Base-by-base conservation (phyloP, 176 grass and related monocot species). In the Calamus simplicifolius region DNA sequence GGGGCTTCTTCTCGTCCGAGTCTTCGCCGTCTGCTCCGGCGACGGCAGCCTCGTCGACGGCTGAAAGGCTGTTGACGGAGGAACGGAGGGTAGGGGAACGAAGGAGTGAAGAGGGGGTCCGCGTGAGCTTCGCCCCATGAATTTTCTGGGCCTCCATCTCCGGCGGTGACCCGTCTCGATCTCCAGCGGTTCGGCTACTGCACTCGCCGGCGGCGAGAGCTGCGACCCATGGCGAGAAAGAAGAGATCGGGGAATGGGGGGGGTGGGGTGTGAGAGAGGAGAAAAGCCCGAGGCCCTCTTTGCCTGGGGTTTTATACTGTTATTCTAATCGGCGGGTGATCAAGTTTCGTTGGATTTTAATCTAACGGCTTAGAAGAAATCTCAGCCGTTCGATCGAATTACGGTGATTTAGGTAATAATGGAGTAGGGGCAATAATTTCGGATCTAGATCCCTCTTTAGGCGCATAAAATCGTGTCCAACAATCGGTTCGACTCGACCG, bases 101-200 rank as follows among this genome's bases (percentile, higher is more conserved):
- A 29, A 89, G 79, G 28, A 89, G 85, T 50, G 90, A 95, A 2
- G 90, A 95, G 0, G 85, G 82, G 19, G 85, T 95, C 5, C 90
- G 82, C 27, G 76, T 86, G 29, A 89, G 85, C 79, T 86, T 95
- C 15, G 78, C 53, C 17, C 59, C 60, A 16, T 62, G 74, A 16
- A 70, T 68, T 43, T 77, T 60, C 30, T 29, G 27, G 0, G 50
- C 25, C 51, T 67, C 68, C 68, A 59, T 58, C 8, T 43, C 35
- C 10, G 8, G 8, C 35, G 35, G 35, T 2, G 35, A 10, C 35
- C 35, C 68, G 16, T 28, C 12, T 4, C 31, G 63, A 15, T 55
- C 75, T 49, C 73, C 23, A 10, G 23, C 19, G 26, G 8, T 60
- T 60, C 19, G 53, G n/a, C 13, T 35, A 60, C 58, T 6, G 27